Evolutionary conservation across 306 rosid species (phyloP), one percentile per base, ranked within the genome.

Genomic region (Castanea mollissima): DNA sequence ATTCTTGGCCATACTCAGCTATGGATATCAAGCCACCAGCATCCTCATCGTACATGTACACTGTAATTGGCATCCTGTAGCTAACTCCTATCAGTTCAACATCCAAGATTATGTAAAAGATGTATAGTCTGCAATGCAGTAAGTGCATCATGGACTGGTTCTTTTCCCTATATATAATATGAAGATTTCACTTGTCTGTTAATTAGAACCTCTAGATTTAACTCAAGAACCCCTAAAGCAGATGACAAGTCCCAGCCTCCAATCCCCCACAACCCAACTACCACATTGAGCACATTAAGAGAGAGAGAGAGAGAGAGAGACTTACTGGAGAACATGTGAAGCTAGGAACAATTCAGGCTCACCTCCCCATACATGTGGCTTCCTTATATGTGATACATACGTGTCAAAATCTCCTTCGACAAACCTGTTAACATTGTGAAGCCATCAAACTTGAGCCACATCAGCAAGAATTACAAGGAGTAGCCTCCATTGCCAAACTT

Each of bases 321-420:
- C 92, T 84, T 73, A 95, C 99, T 69, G 82, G 80, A 95, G 92
- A 82, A 95, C 96, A 80, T 90, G 99, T 5, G 99, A 95, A 64
- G 97, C 97, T 90, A 95, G 91, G 87, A 95, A 86, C 71, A 95
- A 79, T 77, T 95, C 99, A 5, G 99, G 97, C 79, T 95, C 99
- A 14, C 99, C 99, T 71, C 99, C 99, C 99, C 99, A 95, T 58
- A 95, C 89, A 56, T 92, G 92, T 25, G 96, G 87, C 84, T 88
- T 86, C 84, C 97, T 88, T 70, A 95, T 92, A 75, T 92, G 87
- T 9, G 94, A 90, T 54, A 95, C 87, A 27, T 95, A 95, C 0
- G 81, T 77, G 38, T 95, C 92, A 76, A 95, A 95, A 88, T 95
- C 91, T 20, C 99, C 99, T 89, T 95, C 99, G 19, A 95, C 84